Base-by-base conservation (phyloP, 1,284 basidiomycete species). In the Ceratobasidium sp. region DNA sequence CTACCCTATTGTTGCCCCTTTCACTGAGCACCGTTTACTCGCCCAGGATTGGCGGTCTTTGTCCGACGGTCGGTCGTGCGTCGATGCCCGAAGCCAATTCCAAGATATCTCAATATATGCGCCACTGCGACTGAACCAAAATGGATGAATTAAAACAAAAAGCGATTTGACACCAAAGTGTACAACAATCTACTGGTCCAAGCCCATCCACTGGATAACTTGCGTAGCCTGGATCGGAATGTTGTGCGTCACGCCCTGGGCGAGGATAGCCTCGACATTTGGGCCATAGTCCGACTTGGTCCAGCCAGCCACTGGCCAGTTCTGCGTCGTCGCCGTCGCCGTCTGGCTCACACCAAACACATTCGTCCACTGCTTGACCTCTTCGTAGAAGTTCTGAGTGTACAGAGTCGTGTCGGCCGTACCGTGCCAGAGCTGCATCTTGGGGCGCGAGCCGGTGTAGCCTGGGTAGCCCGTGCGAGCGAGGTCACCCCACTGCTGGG, bases 371-470 rank as follows among this genome's bases (percentile, higher is more conserved):
- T 86, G 82, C 77, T 85, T 84, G 79, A 85, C 81, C 74, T 83
- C 85, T 79, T 88, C 85, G 65, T 78, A 81, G 81, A 86, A 87
- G 82, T 88, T 88, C 63, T 84, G 82, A 7, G 83, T 83, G 81
- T 84, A 84, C 54, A 88, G 83, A 11, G 85, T 86, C 31, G 84
- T 86, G 78, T 88, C 87, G 24, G 43, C 62, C 22, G 86, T 87
- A 71, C 87, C 87, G 79, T 88, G 86, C 86, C 86, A 88, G 75
- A 87, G 81, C 79, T 86, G 85, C 77, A 88, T 82, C 78, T 85
- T 87, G 29, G 86, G 86, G 53, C 84, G 82, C 7, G 82, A 62
- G 22, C 87, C 87, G 13, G 85, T 86, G 81, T 82, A 88, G 48
- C 86, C 86, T 5, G 86, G 85, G 79, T 83, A 88, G 27, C 82